These are phyloP conservation scores for Gamsiella multidivaricata DNA, from an alignment of 192 early-diverging fungal genomes.

Conservation along the genomic window DNA sequence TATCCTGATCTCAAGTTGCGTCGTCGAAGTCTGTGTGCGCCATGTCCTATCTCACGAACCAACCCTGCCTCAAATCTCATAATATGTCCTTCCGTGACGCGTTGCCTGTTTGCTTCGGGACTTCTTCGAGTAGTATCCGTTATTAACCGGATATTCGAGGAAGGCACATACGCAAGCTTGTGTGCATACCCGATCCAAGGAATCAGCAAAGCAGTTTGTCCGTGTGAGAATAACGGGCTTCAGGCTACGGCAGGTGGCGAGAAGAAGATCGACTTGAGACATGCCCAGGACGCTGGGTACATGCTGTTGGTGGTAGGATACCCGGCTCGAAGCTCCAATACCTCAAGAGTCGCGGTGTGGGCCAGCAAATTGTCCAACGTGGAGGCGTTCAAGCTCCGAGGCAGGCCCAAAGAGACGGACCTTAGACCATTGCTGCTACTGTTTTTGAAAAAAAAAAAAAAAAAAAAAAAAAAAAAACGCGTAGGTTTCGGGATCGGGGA, in stretches of 20 bases:
- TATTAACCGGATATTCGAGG: no score
- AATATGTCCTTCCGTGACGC: no score
- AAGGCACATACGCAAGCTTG: no score
- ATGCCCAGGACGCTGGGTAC: neutral
- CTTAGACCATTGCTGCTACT: neutral
- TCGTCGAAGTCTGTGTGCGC: neutral
- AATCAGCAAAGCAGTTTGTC: no score
- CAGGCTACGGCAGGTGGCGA: no score
- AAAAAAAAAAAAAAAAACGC: slow-evolving; percentile 6
- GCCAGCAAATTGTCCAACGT: neutral
- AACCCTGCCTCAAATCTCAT: neutral
- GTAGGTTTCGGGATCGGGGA: neutral
- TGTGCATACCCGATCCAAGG: no score
- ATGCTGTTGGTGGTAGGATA: neutral
- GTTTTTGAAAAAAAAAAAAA: slow-evolving; percentile 5
- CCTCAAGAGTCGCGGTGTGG: slow-evolving; percentile 4
- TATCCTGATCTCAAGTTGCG: neutral
- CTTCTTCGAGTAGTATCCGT: no score
- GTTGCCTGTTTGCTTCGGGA: no score
- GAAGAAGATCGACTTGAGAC: neutral
- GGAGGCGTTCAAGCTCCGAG: neutral
- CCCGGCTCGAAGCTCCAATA: neutral
- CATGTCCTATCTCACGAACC: neutral
- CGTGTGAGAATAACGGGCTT: no score
- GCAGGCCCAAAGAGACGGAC: neutral